phyloP scores from a whole-genome alignment of 164 flowering plant genomes.

The Saururus chinensis region DNA sequence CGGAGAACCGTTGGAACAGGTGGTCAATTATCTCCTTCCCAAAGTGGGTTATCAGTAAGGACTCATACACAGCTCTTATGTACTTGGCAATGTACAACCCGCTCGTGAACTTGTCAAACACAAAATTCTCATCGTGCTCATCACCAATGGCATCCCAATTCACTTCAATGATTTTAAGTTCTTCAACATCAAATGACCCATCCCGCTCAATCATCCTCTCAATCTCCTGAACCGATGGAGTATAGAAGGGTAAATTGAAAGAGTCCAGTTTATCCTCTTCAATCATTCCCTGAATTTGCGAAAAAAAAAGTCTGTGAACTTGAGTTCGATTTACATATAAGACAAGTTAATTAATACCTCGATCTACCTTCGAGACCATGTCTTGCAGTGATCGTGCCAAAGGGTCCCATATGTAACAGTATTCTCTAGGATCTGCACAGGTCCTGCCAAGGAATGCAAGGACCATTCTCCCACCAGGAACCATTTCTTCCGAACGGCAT shows the following conservation, averaged over 20 bases:
- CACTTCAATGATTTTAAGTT: slow-evolving; percentile 17
- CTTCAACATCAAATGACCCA: slow-evolving; percentile 31
- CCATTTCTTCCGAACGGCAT: slow-evolving; percentile 17
- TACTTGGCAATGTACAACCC: slow-evolving; percentile 28
- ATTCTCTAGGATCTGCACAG: slow-evolving; percentile 14
- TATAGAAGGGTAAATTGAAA: slow-evolving; percentile 41
- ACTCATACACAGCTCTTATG: slow-evolving; percentile 37
- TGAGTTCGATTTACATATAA: no score
- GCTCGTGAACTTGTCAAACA: neutral
- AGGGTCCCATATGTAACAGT: slow-evolving; percentile 16
- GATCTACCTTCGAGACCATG: slow-evolving; percentile 16
- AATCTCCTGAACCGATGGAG: slow-evolving; percentile 34
- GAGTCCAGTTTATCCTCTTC: slow-evolving; percentile 35
- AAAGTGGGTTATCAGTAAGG: slow-evolving; percentile 36
- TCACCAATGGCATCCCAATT: slow-evolving; percentile 27
- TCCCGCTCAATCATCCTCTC: slow-evolving; percentile 20
- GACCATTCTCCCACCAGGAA: slow-evolving; percentile 27
- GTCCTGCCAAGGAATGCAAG: slow-evolving; percentile 16
- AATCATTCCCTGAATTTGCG: slow-evolving; percentile 22
- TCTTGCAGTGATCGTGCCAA: slow-evolving; percentile 15
- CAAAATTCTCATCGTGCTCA: neutral
- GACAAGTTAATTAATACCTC: neutral
- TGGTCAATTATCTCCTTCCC: slow-evolving; percentile 31
- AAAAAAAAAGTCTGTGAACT: no score
- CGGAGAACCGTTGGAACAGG: slow-evolving; percentile 20